Base-by-base conservation (phyloP, 352 stramenopile species). In the Albugo laibachii region DNA sequence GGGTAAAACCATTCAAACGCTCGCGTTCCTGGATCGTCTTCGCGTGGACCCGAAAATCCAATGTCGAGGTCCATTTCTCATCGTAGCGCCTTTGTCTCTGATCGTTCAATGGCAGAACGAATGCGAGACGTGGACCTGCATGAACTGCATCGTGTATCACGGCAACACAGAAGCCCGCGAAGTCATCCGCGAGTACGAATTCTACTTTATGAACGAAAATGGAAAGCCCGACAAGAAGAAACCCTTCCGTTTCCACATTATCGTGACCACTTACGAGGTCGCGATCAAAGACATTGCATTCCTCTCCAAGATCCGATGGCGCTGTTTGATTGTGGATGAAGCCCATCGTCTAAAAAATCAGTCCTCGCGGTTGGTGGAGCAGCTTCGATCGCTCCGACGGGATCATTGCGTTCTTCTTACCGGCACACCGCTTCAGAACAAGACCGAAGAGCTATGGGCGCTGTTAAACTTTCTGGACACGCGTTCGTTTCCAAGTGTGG, bases 81-180 rank as follows among this genome's bases (percentile, higher is more conserved):
- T 99, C 19, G 87, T 99, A 11, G 96, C 94, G 11, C 96, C 96
- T 11, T 73, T 99, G 2, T 98, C 92, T 19, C 95, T 97, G 1
- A 92, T 99, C 47, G 75, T 86, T n/a, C 96, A 99, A 57, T 99
- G 97, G 97, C 73, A 99, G 54, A 92, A 96, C 46, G 96, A 99
- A 66, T 98, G 98, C 56, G 77, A 96, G 45, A 91, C 66, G 34
- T 99, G 96, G 96, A 98, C 95, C 0, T 80, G 92, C 39, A 92
- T 99, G 59, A 99, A 99, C 65, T 97, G 92, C 38, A 83, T 99
- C 44, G 83, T 99, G 1, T 99, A 99, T 54, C 95, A 99, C 65
- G 97, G 96, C 31, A 94, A 83, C 50, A 80, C 80, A 6, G 77
- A 83, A 13, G 79, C 96, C 21, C 78, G 96, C 10, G 75, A 95